Evolutionary conservation across 768 basidiomycete species (phyloP).

Genomic region (Filobasidium floriforme): DNA sequence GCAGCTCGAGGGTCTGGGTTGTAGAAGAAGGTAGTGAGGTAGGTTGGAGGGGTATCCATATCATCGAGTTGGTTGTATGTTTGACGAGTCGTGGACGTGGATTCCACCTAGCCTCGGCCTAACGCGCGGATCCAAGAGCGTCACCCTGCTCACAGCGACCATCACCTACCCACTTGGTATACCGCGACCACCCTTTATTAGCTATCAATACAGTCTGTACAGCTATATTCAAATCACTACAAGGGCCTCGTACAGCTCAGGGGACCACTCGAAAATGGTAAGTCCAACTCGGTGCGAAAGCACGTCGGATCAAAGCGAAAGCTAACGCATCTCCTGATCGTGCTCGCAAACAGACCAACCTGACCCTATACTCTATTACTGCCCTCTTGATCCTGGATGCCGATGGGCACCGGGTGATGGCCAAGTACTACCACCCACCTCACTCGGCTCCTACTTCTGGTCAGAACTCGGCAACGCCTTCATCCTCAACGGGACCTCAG

Average conservation of each 20-base stretch:
- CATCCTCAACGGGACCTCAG: slow-evolving; percentile 12
- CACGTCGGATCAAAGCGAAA: too few relatives aligned
- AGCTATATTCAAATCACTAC: too few relatives aligned
- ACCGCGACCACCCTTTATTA: too few relatives aligned
- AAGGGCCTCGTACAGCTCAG: too few relatives aligned
- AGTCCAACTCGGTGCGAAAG: neutral
- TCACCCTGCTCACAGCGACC: neutral
- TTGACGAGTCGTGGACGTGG: neutral
- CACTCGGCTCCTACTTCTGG: slow-evolving; percentile 45
- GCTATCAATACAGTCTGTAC: too few relatives aligned
- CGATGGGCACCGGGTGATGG: slow-evolving; percentile 89
- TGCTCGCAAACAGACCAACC: slow-evolving; percentile 50
- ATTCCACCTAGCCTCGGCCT: neutral
- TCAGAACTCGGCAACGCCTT: slow-evolving; percentile 24
- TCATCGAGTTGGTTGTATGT: neutral
- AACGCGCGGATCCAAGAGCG: neutral
- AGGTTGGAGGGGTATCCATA: neutral
- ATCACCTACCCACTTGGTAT: too few relatives aligned
- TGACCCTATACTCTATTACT: slow-evolving; percentile 78
- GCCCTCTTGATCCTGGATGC: slow-evolving; percentile 86
- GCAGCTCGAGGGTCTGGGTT: too few relatives aligned
- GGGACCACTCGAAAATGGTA: neutral
- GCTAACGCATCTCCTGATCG: too few relatives aligned
- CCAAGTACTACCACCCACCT: slow-evolving; percentile 86
- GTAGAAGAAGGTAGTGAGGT: too few relatives aligned